phyloP scores from a whole-genome alignment of 2,329 filamentous ascomycete species.

The Pseudogymnoascus sp. region DNA sequence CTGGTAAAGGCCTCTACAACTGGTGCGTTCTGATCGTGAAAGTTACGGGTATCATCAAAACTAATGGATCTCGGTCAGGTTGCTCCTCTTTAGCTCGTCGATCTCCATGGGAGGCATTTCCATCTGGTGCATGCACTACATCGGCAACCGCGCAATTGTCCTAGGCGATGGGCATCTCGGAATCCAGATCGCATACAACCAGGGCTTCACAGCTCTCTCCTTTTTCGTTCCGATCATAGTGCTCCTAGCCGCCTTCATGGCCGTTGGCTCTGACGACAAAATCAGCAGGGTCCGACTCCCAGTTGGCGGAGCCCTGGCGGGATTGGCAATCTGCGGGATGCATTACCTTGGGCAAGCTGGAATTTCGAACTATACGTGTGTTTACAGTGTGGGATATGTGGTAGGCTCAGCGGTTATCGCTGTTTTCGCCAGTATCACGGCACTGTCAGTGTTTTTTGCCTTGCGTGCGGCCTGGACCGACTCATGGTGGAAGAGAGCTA shows the following conservation, averaged over 20 bases:
- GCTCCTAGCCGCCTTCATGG: conserved; percentile 63
- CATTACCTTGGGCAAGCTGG: conserved; percentile 83
- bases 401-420: conserved; percentile 66
- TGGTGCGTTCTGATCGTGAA: conserved; percentile 43
- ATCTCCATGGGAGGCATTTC: conserved; percentile 67
- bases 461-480: conserved; percentile 70
- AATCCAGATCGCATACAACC: conserved; percentile 67
- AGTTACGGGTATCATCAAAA: background rate
- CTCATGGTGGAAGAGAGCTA: conserved; percentile 65
- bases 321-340: conserved; percentile 74
- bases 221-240: conserved; percentile 75
- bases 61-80: conserved; percentile 33
- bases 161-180: conserved; percentile 54
- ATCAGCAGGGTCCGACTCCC: conserved; percentile 53
- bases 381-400: conserved; percentile 50
- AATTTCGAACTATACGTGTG: conserved; percentile 66
- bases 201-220: conserved; percentile 65
- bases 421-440: conserved; percentile 60
- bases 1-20: conserved; percentile 60
- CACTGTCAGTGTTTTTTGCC: conserved; percentile 70
- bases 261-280: conserved; percentile 53
- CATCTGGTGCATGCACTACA: conserved; percentile 76
- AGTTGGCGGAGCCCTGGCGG: conserved; percentile 61
- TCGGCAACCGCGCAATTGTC: conserved; percentile 72
- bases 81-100: conserved; percentile 56